phyloP scores from a whole-genome alignment of 2,329 filamentous ascomycete species.

The Trichoderma sp. region DNA sequence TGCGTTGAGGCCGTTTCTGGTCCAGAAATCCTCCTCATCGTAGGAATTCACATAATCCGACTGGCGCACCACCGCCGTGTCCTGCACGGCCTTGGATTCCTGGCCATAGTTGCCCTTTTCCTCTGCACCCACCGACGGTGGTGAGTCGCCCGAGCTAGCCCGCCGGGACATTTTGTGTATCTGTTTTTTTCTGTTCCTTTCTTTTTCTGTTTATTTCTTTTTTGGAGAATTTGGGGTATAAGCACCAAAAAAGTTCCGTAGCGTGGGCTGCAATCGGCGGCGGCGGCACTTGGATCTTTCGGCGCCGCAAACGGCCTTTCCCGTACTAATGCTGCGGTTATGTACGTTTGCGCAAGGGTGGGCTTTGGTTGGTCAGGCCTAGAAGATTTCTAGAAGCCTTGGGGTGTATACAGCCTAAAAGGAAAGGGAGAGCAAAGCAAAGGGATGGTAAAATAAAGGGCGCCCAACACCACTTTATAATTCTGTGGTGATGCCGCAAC shows the following conservation, averaged over 20 bases:
- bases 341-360: not conserved
- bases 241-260: not conserved
- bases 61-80: not conserved
- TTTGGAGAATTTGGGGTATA: constrained; percentile 7
- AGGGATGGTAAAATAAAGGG: not conserved
- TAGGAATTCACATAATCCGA: constrained; percentile 27
- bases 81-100: not conserved
- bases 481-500: not conserved
- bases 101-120: constrained; percentile 6
- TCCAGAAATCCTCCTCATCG: constrained; percentile 38
- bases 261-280: constrained; percentile 2
- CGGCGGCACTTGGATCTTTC: constrained; percentile 12
- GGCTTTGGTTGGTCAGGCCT: not conserved
- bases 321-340: not conserved
- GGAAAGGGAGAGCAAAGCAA: not conserved
- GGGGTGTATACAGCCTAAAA: not conserved
- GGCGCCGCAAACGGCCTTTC: constrained; percentile 4
- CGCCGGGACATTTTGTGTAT: constrained; percentile 16
- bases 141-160: constrained; percentile 13
- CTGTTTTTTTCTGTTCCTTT: not conserved
- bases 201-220: not conserved
- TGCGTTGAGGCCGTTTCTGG: constrained; percentile 40
- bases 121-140: constrained; percentile 8
- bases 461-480: constrained; percentile 5
- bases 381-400: constrained; percentile 18